These are phyloP conservation scores for Trichoderma parareesei DNA, from an alignment of 495 filamentous ascomycete species.

Conservation along the genomic window DNA sequence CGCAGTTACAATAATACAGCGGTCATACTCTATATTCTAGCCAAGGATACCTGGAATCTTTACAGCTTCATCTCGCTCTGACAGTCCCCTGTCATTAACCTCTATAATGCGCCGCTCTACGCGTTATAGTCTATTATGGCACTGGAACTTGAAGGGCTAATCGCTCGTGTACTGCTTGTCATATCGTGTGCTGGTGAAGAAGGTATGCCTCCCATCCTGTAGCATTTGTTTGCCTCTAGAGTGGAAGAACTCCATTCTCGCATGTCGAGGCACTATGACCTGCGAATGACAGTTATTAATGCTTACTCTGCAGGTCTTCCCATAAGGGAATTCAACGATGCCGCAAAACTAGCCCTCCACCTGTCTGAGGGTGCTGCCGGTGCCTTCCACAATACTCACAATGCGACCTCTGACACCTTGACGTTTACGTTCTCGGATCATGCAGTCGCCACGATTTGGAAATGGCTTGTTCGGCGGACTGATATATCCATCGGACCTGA, in stretches of 20 bases:
- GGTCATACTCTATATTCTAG: neutral
- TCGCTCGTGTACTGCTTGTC: constrained; percentile 62
- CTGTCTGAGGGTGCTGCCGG: neutral
- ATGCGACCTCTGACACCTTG: neutral
- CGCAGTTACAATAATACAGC: too few relatives aligned
- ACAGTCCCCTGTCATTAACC: neutral
- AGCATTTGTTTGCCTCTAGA: neutral
- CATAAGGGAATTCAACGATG: neutral
- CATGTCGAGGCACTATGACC: neutral
- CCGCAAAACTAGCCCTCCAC: neutral
- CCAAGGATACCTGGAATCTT: neutral
- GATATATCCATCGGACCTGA: constrained; percentile 36
- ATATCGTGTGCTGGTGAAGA: constrained; percentile 59
- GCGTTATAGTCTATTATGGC: constrained; percentile 47
- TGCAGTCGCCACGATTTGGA: constrained; percentile 31
- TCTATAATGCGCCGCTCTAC: neutral
- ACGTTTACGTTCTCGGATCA: constrained; percentile 9
- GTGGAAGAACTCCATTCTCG: neutral
- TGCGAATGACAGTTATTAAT: neutral
- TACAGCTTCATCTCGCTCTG: neutral
- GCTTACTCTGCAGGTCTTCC: neutral
- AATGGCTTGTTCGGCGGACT: constrained; percentile 32
- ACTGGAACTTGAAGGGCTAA: constrained; percentile 57
- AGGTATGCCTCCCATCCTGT: constrained; percentile 46
- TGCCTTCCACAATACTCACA: neutral